A percentile compares a stretch with the other conserved stretches of the same genome.
phyloP scores from a whole-genome alignment of 192 early-diverging fungal genomes.

The Coemansia sp. region DNA sequence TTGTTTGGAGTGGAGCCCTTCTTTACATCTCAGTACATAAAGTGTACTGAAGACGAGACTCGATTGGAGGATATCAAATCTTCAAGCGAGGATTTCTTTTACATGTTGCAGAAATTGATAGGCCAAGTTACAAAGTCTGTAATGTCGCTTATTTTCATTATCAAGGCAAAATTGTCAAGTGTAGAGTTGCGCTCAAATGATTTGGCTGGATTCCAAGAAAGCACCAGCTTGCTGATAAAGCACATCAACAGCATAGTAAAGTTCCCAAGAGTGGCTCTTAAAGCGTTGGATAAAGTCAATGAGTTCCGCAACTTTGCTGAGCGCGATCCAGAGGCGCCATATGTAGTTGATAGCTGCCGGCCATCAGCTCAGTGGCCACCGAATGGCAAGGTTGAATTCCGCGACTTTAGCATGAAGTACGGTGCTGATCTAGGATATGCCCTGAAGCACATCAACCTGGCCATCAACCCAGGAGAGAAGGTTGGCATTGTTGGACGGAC shows the following conservation, averaged over 20 bases:
- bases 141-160: background rate
- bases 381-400: constrained; percentile 27
- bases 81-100: background rate
- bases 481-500: constrained; percentile 59
- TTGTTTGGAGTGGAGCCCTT: constrained; percentile 55
- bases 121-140: background rate
- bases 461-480: constrained; percentile 58
- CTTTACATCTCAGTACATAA: constrained; percentile 56
- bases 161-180: background rate
- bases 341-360: background rate
- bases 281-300: background rate
- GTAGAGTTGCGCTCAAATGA: background rate
- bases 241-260: background rate
- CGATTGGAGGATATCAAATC: constrained; percentile 10
- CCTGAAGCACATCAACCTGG: constrained; percentile 45
- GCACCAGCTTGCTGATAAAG: background rate
- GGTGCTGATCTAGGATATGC: constrained; percentile 15
- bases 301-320: background rate
- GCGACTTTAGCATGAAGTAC: constrained; percentile 28
- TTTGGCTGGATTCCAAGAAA: constrained; percentile 1
- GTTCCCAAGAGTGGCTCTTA: background rate
- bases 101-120: background rate
- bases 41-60: constrained; percentile 62
- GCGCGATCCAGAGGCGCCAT: constrained; percentile 11
- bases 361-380: constrained; percentile 24